Evolutionary conservation across 1,139 yeast species (phyloP).

Genomic region (Pichia norvegensis): DNA sequence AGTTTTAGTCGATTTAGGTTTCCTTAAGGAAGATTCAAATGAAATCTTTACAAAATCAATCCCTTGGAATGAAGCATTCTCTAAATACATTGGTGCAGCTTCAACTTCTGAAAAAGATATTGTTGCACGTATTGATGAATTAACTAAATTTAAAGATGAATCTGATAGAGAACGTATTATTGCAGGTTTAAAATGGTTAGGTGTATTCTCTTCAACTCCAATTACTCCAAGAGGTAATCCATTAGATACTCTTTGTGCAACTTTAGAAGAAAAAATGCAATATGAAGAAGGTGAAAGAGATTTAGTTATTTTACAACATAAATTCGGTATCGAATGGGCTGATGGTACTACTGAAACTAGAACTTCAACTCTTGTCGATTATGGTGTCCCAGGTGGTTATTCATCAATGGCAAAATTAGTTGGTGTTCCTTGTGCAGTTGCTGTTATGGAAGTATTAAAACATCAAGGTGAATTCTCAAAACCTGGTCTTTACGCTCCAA

Average conservation of each 20-base stretch:
- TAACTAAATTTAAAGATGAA: slow-evolving; percentile 72
- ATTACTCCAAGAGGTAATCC: slow-evolving; percentile 91
- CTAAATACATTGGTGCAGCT: slow-evolving; percentile 64
- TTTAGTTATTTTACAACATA: slow-evolving; percentile 90
- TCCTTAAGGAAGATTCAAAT: slow-evolving; percentile 69
- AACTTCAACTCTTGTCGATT: slow-evolving; percentile 91
- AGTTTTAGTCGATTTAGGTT: slow-evolving; percentile 88
- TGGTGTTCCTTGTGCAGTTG: slow-evolving; percentile 98
- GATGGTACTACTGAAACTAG: slow-evolving; percentile 86
- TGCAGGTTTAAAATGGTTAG: slow-evolving; percentile 90
- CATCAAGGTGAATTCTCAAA: slow-evolving; percentile 56
- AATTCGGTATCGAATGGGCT: slow-evolving; percentile 95
- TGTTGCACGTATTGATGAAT: slow-evolving; percentile 62
- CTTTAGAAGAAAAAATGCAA: slow-evolving; percentile 93
- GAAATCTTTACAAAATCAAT: slow-evolving; percentile 50
- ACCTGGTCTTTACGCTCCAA: slow-evolving; percentile 90
- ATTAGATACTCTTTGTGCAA: slow-evolving; percentile 92
- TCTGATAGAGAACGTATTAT: slow-evolving; percentile 82
- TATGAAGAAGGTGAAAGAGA: slow-evolving; percentile 94
- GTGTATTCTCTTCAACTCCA: slow-evolving; percentile 68
- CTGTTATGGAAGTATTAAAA: slow-evolving; percentile 74
- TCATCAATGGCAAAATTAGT: slow-evolving; percentile 98
- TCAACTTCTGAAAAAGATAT: slow-evolving; percentile 68
- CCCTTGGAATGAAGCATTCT: slow-evolving; percentile 86
- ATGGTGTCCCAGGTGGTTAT: slow-evolving; percentile 90